These are phyloP conservation scores for Cystofilobasidium ferigula DNA, from an alignment of 768 basidiomycete species.

Conservation along the genomic window DNA sequence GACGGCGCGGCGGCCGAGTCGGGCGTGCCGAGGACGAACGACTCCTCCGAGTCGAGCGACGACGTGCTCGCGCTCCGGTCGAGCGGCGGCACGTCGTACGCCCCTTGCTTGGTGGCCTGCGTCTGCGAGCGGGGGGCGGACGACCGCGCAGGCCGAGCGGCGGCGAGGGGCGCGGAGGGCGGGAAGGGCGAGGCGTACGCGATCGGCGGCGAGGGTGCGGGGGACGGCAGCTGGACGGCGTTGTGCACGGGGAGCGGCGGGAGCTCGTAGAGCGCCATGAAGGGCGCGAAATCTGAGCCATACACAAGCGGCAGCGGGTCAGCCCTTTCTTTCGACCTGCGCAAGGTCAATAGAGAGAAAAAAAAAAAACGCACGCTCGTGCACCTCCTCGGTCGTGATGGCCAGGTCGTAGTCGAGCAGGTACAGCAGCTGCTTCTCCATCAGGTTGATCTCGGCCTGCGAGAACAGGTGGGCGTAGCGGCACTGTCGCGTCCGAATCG, in stretches of 20 bases:
- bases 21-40: neutral
- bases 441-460: constrained; percentile 66
- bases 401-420: constrained; percentile 65
- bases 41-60: constrained; percentile 18
- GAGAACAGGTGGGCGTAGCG: constrained; percentile 73
- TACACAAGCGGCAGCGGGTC: neutral
- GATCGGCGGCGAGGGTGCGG: neutral
- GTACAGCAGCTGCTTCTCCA: constrained; percentile 70
- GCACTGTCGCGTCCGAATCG: constrained; percentile 1
- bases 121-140: neutral
- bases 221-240: neutral
- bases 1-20: neutral
- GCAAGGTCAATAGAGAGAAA: neutral
- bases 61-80: constrained; percentile 15
- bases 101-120: neutral
- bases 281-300: constrained; percentile 7
- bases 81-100: neutral
- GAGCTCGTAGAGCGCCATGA: neutral
- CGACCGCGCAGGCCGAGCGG: neutral
- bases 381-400: constrained; percentile 53
- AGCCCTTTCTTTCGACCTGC: too few species aligned
- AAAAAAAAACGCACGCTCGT: neutral
- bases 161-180: neutral
- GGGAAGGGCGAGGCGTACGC: neutral
- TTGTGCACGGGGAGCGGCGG: constrained; percentile 6